Percentiles rank a stretch among this genome's conserved stretches.
Conservation (phyloP, 2,329 filamentous ascomycete genomes). For the Monosporascus sp. region DNA sequence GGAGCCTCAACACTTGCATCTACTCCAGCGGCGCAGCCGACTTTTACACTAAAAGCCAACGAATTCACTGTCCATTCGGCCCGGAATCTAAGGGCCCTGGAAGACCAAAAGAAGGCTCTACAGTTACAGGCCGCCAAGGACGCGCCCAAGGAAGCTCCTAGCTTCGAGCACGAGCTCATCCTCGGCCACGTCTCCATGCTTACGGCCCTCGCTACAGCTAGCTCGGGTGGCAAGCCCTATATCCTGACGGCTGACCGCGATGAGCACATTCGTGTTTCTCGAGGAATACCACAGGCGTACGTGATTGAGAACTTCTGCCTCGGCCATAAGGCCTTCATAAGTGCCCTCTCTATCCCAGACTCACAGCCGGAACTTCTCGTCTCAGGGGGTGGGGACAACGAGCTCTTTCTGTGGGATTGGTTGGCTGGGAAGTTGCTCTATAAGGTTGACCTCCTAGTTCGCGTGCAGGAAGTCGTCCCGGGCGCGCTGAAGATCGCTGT, state of each 20-base stretch:
- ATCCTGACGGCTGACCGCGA: slow-evolving; percentile 54
- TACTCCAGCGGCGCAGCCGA: slow-evolving; percentile 6
- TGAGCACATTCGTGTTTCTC: slow-evolving; percentile 80
- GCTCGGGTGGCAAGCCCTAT: slow-evolving; percentile 37
- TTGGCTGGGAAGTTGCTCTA: slow-evolving; percentile 46
- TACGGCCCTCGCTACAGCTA: slow-evolving; percentile 62
- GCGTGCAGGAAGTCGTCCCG: slow-evolving; percentile 32
- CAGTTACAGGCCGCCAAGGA: slow-evolving; percentile 18
- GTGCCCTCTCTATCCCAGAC: slow-evolving; percentile 62
- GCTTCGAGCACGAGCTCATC: slow-evolving; percentile 72
- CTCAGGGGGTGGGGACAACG: slow-evolving; percentile 80
- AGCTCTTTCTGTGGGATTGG: slow-evolving; percentile 84
- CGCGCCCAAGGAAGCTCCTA: slow-evolving; percentile 31
- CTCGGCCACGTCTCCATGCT: slow-evolving; percentile 95
- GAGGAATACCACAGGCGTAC: slow-evolving; percentile 75
- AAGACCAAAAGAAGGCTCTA: slow-evolving; percentile 46
- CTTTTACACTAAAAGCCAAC: slow-evolving; percentile 37
- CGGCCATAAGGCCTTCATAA: slow-evolving; percentile 82
- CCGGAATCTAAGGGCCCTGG: slow-evolving; percentile 56
- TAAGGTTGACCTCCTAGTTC: slow-evolving; percentile 46
- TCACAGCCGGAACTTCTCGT: slow-evolving; percentile 59
- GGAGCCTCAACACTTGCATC: slow-evolving; percentile 16
- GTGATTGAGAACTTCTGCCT: slow-evolving; percentile 87
- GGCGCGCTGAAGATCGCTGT: slow-evolving; percentile 42
- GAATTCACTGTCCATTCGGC: slow-evolving; percentile 58